Evolutionary conservation across 495 filamentous ascomycete species (phyloP).

Genomic region (Penicillium riverlandense): DNA sequence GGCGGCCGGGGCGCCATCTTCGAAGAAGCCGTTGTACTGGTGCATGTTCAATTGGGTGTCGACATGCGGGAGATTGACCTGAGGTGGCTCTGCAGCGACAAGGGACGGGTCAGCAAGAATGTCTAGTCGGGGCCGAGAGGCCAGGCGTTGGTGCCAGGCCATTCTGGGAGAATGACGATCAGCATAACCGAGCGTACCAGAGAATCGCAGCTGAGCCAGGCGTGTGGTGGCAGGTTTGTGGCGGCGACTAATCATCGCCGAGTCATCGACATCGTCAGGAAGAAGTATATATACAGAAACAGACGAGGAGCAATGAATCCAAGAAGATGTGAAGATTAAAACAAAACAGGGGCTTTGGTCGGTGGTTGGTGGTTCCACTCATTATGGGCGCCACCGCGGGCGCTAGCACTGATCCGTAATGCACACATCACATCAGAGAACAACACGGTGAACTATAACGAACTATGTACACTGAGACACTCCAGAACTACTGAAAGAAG

Average conservation of each 20-base stretch:
- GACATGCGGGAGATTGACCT: slow-evolving; percentile 36
- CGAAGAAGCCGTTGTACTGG: slow-evolving; percentile 32
- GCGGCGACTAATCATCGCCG: slow-evolving; percentile 26
- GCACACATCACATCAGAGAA: too few relatives aligned
- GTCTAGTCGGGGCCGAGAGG: slow-evolving; percentile 5
- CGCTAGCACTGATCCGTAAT: too few relatives aligned
- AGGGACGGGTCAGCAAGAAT: slow-evolving; percentile 20
- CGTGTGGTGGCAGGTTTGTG: slow-evolving; percentile 18
- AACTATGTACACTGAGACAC: too few relatives aligned
- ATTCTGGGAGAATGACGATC: slow-evolving; percentile 2
- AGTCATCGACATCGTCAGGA: slow-evolving; percentile 8
- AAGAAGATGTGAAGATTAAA: neutral
- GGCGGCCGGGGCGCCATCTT: slow-evolving; percentile 12
- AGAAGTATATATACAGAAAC: neutral
- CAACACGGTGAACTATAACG: too few relatives aligned
- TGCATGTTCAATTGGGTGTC: slow-evolving; percentile 42
- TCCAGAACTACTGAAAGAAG: too few relatives aligned
- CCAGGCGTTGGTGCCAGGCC: slow-evolving; percentile 4
- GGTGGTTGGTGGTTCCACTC: too few relatives aligned
- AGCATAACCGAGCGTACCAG: neutral
- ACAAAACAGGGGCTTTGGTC: neutral
- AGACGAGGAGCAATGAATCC: neutral
- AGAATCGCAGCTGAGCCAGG: slow-evolving; percentile 20
- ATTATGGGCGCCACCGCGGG: too few relatives aligned
- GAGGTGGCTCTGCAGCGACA: slow-evolving; percentile 20